Evolutionary conservation across 805 yeast genomes (phyloP).

Genomic region (Barnettozyma sucrosica): DNA sequence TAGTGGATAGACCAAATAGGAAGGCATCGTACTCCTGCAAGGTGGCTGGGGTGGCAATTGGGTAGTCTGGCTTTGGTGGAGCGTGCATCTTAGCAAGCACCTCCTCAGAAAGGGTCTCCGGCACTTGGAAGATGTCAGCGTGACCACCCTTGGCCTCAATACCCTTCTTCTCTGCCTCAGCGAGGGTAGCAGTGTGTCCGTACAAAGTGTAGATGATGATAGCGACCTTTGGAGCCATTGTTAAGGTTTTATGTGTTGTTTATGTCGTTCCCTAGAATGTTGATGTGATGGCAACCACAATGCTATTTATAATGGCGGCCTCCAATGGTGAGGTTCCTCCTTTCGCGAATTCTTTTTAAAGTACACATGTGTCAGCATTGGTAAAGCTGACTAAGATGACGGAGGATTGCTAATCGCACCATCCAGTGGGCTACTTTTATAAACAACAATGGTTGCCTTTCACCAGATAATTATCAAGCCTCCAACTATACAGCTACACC

Average conservation of each 20-base stretch:
- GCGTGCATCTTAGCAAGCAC: slow-evolving; percentile 59
- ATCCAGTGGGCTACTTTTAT: neutral
- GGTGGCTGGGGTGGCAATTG: slow-evolving; percentile 51
- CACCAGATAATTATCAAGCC: neutral
- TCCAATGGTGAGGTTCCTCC: no score
- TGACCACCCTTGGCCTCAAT: slow-evolving; percentile 60
- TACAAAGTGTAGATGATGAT: slow-evolving; percentile 75
- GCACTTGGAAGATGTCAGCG: slow-evolving; percentile 71
- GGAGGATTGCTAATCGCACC: neutral
- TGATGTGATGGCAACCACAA: neutral
- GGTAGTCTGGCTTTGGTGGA: slow-evolving; percentile 48
- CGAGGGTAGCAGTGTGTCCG: slow-evolving; percentile 68
- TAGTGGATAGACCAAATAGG: slow-evolving; percentile 80
- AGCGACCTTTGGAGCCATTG: slow-evolving; percentile 30
- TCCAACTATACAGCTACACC: neutral
- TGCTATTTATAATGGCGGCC: neutral
- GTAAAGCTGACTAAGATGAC: neutral
- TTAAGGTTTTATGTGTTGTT: slow-evolving; percentile 3
- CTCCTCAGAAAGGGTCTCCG: slow-evolving; percentile 67
- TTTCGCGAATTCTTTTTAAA: no score
- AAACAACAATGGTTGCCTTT: neutral
- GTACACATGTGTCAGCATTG: neutral
- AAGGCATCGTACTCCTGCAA: slow-evolving; percentile 69
- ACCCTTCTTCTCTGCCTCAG: slow-evolving; percentile 63
- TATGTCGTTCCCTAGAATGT: no score